Evolutionary conservation across 768 basidiomycete species (phyloP).

Genomic region (Suillus weaverae): DNA sequence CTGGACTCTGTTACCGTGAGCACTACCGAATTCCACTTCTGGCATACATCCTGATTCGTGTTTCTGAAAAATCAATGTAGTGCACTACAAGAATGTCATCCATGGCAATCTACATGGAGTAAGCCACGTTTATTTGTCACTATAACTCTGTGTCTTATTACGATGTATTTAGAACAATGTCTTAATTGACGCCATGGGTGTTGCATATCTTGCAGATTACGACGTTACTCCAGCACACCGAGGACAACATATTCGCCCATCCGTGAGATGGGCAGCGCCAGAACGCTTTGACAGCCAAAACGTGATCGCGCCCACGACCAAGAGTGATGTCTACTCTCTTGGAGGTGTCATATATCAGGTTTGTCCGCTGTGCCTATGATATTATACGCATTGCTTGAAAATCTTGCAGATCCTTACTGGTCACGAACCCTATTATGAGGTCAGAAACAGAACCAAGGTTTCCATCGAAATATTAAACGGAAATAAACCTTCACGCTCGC

Average conservation of each 20-base stretch:
- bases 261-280: slow-evolving; percentile 12
- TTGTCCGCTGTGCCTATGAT: not conserved
- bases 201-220: slow-evolving; percentile 8
- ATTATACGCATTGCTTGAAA: not conserved
- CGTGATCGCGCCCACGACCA: not conserved
- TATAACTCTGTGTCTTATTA: not conserved
- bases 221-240: not conserved
- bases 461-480: not conserved
- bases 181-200: not conserved
- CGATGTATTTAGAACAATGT: slow-evolving; percentile 8
- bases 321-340: slow-evolving; percentile 11
- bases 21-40: not conserved
- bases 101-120: slow-evolving; percentile 42
- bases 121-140: not conserved
- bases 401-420: slow-evolving; percentile 9
- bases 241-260: not conserved
- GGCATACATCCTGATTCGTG: not conserved
- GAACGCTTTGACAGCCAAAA: slow-evolving; percentile 1
- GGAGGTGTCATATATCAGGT: slow-evolving; percentile 8
- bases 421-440: slow-evolving; percentile 7
- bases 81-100: slow-evolving; percentile 24
- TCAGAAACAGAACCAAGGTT: not conserved
- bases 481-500: slow-evolving; percentile 6
- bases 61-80: slow-evolving; percentile 9
- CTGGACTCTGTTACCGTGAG: slow-evolving; percentile 26